Evolutionary conservation across 2,329 filamentous ascomycete genomes (phyloP).

Genomic region (Microsporum ferrugineum): DNA sequence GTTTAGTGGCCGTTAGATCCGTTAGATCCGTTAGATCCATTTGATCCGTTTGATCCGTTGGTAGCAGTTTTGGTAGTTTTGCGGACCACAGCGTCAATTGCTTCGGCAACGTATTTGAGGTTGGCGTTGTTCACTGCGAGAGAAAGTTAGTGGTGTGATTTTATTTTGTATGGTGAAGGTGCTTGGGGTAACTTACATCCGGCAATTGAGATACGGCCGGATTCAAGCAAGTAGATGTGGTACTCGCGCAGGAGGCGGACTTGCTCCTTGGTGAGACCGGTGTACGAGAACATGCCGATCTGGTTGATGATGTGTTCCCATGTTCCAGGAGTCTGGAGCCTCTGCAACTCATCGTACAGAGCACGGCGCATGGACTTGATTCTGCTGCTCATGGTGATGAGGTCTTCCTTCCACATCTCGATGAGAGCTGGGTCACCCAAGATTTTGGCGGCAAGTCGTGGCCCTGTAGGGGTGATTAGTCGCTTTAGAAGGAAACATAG

Average conservation of each 20-base stretch:
- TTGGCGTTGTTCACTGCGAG: slow-evolving; percentile 16
- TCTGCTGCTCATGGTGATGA: slow-evolving; percentile 82
- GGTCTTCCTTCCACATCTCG: slow-evolving; percentile 78
- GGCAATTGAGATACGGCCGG: slow-evolving; percentile 19
- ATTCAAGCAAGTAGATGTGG: slow-evolving; percentile 21
- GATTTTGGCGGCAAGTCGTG: slow-evolving; percentile 31
- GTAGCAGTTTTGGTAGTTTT: background rate
- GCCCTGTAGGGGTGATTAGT: slow-evolving; percentile 6
- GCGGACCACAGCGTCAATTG: slow-evolving; percentile 15
- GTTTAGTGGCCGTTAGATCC: background rate
- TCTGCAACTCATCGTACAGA: slow-evolving; percentile 68
- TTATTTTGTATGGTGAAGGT: background rate
- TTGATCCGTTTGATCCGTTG: background rate
- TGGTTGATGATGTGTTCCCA: slow-evolving; percentile 98
- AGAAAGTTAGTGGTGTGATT: background rate
- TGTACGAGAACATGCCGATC: slow-evolving; percentile 29
- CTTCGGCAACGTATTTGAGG: slow-evolving; percentile 16
- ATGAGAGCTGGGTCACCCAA: slow-evolving; percentile 70
- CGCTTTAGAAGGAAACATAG: background rate
- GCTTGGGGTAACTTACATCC: slow-evolving; percentile 15
- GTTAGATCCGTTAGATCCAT: background rate
- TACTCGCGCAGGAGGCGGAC: slow-evolving; percentile 16
- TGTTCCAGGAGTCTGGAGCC: slow-evolving; percentile 73
- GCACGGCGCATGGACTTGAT: slow-evolving; percentile 83
- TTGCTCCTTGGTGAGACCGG: slow-evolving; percentile 19